phyloP scores from a whole-genome alignment of 306 rosid species.

The Cucurbita pepo region DNA sequence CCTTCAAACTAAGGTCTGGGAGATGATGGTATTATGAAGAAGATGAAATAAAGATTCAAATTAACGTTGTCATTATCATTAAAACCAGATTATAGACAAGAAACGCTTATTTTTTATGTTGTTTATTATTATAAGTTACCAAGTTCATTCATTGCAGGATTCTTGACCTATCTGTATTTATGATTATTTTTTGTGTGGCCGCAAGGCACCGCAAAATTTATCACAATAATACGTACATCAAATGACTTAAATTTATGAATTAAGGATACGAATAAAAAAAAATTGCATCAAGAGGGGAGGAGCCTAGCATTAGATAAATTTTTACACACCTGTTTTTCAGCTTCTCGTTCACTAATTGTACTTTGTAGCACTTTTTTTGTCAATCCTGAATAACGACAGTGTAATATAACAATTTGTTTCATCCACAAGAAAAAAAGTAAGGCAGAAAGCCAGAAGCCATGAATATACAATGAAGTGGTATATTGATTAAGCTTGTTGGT shows the following conservation, averaged over 20 bases:
- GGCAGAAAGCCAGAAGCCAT: not conserved
- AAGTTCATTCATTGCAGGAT: not conserved
- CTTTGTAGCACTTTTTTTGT: constrained; percentile 59
- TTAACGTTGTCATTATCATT: not conserved
- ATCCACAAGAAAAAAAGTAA: not conserved
- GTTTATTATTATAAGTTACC: not conserved
- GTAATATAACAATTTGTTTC: not conserved
- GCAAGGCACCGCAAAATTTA: not conserved
- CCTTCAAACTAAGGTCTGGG: not conserved
- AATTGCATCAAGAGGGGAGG: not conserved
- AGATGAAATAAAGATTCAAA: not conserved
- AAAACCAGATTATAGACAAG: not conserved
- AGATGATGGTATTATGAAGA: not conserved
- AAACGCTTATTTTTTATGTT: not conserved
- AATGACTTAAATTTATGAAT: not conserved
- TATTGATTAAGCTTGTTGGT: constrained; percentile 1
- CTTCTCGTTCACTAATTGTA: constrained; percentile 62
- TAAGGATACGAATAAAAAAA: not conserved
- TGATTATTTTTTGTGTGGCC: not conserved
- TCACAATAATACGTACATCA: not conserved
- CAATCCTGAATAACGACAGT: constrained; percentile 32
- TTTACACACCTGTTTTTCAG: constrained; percentile 73
- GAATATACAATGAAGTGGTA: not conserved
- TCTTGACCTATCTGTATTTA: not conserved
- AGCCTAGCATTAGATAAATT: not conserved